Evolutionary conservation across 1,284 basidiomycete genomes (phyloP), one percentile per base, ranked within the genome.

Genomic region (Somion occarium): DNA sequence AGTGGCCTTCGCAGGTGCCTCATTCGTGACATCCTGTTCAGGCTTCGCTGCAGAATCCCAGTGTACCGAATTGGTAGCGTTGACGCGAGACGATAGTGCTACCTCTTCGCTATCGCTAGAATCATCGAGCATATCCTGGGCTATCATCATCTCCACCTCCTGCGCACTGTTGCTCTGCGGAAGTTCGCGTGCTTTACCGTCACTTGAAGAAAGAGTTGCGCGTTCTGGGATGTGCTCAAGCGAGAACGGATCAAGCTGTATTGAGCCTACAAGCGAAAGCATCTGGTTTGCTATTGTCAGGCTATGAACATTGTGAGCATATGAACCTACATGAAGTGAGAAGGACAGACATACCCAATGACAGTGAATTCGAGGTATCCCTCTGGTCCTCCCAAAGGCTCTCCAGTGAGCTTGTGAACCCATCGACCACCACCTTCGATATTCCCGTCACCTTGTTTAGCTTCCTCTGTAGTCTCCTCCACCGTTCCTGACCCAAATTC

Each of bases 211-310:
- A 48, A 34, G 30, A 34, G 44, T 47, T 3, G 67, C 43, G 2
- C 65, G 54, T 23, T 65, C 64, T 3, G 75, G 71, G 15, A 73
- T 61, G 61, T 88, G 83, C 27, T 74, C 74, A 0, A 82, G 77
- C 19, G 87, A 88, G 67, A 94, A 91, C 0, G 95, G 95, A 60
- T 95, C 86, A 0, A 73, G 63, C 53, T 97, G 87, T 55, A 99
- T 77, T 1, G 96, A 98, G 9, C 94, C 96, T 24, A 92, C 80
- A 13, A 98, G 73, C 1, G 93, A 96, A 13, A 99, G 75, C 90
- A 98, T 97, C 61, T 96, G 87, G 63, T 98, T 97, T 38, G 93
- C 91, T 45, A 98, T 83, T 5, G 91, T 96, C 54, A 98, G 67
- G 25, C 94, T 97, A 20, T 5, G 38, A 54, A 26, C 59, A 20